These are phyloP conservation scores for Lactifluus hygrophoroides DNA, from an alignment of 768 basidiomycete species.

Conservation along the genomic window DNA sequence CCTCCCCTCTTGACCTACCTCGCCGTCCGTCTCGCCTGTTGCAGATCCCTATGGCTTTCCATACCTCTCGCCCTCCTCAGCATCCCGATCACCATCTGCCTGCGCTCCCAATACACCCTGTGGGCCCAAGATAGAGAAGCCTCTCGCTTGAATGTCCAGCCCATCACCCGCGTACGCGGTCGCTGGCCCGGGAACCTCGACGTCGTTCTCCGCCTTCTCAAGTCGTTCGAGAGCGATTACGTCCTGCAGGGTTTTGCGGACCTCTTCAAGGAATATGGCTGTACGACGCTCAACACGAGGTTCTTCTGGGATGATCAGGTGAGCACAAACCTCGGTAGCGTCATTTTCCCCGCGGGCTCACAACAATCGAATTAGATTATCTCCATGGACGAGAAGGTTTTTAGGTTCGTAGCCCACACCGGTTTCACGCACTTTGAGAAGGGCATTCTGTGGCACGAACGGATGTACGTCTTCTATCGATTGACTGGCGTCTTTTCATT, in stretches of 20 bases:
- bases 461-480: constrained; percentile 10
- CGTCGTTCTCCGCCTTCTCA: constrained; percentile 22
- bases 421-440: constrained; percentile 20
- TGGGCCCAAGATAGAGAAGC: constrained; percentile 19
- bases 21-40: not conserved
- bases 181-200: constrained; percentile 30
- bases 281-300: constrained; percentile 27
- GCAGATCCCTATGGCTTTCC: not conserved
- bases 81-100: constrained; percentile 3
- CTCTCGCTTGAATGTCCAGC: constrained; percentile 14
- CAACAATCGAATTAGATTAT: constrained; percentile 11
- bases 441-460: constrained; percentile 19
- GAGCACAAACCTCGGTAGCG: not conserved
- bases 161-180: constrained; percentile 25
- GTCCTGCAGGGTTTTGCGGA: constrained; percentile 23
- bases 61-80: not conserved
- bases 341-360: not conserved
- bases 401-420: constrained; percentile 16
- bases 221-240: constrained; percentile 22
- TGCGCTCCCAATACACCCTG: constrained; percentile 4
- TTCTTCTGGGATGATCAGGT: constrained; percentile 30
- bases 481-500: not conserved
- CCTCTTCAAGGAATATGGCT: constrained; percentile 24
- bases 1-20: constrained; percentile 13
- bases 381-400: constrained; percentile 17